Base-by-base conservation (phyloP, 306 rosid species). In the Quercus dentata region DNA sequence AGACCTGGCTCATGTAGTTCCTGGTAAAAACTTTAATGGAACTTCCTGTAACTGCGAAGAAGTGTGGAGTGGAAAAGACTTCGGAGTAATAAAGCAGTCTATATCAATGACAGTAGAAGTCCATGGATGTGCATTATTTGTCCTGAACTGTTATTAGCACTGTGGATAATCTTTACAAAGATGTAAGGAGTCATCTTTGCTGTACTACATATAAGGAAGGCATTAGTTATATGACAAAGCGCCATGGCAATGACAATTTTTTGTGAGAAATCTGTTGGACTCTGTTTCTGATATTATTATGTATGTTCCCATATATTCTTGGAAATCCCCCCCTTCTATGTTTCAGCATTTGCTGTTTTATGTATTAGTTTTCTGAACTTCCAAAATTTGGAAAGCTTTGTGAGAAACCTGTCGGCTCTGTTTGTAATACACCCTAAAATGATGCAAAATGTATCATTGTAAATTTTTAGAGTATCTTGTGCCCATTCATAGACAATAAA, bases 61-160 rank as follows among this genome's bases (percentile, higher is more conserved):
- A 82, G 80, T 89, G 41, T 93, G 98, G 98, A 91, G 85, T 52
- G 93, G 93, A 79, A 83, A 54, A 69, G 81, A 83, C 59, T n/a
- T 86, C 8, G 81, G 73, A 19, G 73, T 82, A 30, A 83, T 78
- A 61, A 44, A 71, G 13, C 79, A 85, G 63, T 65, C 78, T 0
- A 41, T 93, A 79, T 77, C 94, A 56, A 49, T 76, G 20, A 71
- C 80, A 1, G 97, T 91, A 56, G 77, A 71, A 61, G 71, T 27
- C 17, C 98, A 91, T 76, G 98, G 93, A 73, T 69, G 81, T 84
- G 98, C 93, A 44, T 81, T 93, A 44, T 83, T 91, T 78, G 84
- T 85, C 75, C 83, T 93, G 46, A 6, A 64, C 55, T 93, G 97
- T 75, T 1, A 77, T 44, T 78, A 88, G 77, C 46, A 3, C 56